Conservation (phyloP, 1,284 basidiomycete species). For the Microbotryomycetes sp. region DNA sequence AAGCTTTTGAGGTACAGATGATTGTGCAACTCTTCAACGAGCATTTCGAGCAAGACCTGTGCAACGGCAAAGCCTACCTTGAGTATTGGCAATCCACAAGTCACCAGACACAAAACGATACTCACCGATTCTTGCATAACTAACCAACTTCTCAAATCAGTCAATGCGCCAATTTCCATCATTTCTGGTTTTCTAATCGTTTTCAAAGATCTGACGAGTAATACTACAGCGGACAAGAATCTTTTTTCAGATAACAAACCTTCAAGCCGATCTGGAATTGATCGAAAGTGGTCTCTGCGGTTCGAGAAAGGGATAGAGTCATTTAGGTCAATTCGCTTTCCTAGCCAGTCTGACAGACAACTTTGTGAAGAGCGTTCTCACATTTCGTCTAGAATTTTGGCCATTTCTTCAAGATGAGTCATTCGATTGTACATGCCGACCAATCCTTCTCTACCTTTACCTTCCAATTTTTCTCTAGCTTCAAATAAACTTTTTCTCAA, state of each 20-base stretch:
- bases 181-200: conserved; percentile 87
- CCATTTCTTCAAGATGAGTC: conserved; percentile 55
- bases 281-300: conserved; percentile 75
- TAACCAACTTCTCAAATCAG: conserved; percentile 82
- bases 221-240: conserved; percentile 77
- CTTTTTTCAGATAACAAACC: conserved; percentile 93
- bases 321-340: no score
- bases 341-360: background rate
- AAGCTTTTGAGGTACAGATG: conserved; percentile 97
- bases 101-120: conserved; percentile 13
- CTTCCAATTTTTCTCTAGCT: conserved; percentile 56
- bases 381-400: conserved; percentile 83
- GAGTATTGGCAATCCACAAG: background rate
- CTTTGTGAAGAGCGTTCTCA: conserved; percentile 46
- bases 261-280: conserved; percentile 86
- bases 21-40: conserved; percentile 92
- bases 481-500: conserved; percentile 84
- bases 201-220: conserved; percentile 83
- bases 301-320: conserved; percentile 2
- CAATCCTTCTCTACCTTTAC: conserved; percentile 27
- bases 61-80: background rate
- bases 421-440: conserved; percentile 27
- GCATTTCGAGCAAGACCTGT: conserved; percentile 80
- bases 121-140: conserved; percentile 76
- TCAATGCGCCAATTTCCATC: conserved; percentile 85